Evolutionary conservation across 1,139 yeast species (phyloP), one percentile per base, ranked within the genome.

Genomic region (Nakaseomyces delphensis): DNA sequence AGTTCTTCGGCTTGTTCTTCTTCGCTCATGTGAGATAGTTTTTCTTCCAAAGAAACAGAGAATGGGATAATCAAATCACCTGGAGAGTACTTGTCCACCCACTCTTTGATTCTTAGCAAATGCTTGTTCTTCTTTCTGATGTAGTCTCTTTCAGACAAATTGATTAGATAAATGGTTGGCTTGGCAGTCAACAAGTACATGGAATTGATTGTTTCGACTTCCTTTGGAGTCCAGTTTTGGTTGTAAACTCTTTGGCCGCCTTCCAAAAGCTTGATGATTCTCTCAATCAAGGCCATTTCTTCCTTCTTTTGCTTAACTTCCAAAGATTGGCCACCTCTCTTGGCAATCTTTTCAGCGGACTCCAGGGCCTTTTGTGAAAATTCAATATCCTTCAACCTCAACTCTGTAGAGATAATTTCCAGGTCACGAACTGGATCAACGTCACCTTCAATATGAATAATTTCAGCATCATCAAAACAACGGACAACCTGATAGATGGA

Each of bases 71-170:
- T 84, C 51, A 82, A 65, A 67, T 91, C 99, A 59, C 97, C 97
- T 52, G 96, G 93, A 43, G 96, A 89, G 73, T 77, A 73, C 56
- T 72, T 70, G 69, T 93, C 97, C 60, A 93, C 84, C 99, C 99
- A 91, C 73, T 89, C 89, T 73, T 91, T 91, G 67, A 91, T 89
- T 64, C 74, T 79, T 50, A 83, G 69, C 66, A 91, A 74, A 67
- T 86, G 83, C 81, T 91, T 91, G 76, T 93, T 91, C 84, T 91
- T 91, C 79, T 89, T 91, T 74, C 98, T 84, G 59, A 87, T 74
- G 69, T 82, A 91, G 67, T 93, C 98, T 59, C 73, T 83, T 74
- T 93, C 98, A 38, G 94, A 82, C 65, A 91, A 74, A 73, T 91
- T 91, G 63, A 93, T 84, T 65, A 91, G 78, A 71, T 89, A 91